A percentile compares a stretch with the other conserved stretches of the same genome.
phyloP scores from a whole-genome alignment of 768 basidiomycete genomes.

The Antrodiella citrinella region DNA sequence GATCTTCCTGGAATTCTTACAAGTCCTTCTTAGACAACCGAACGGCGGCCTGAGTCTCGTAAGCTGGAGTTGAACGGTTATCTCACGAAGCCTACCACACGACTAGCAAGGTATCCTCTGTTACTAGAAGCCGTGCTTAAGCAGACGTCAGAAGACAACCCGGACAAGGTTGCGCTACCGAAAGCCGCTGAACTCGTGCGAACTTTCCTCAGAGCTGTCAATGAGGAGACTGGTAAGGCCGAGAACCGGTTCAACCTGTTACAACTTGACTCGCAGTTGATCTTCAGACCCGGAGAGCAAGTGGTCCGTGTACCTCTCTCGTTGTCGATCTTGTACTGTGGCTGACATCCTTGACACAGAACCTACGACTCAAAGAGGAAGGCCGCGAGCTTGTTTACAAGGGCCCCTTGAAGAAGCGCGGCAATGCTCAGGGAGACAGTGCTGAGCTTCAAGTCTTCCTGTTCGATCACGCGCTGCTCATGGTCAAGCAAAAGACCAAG shows the following conservation, averaged over 20 bases:
- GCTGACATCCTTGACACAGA: conserved; percentile 34
- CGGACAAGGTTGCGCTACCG: conserved; percentile 71
- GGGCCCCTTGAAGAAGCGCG: conserved; percentile 80
- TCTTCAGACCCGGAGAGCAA: conserved; percentile 84
- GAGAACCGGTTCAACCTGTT: conserved; percentile 95
- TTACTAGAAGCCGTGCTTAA: conserved; percentile 88
- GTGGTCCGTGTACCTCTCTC: conserved; percentile 49
- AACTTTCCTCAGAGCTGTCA: conserved; percentile 82
- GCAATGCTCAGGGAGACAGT: conserved; percentile 60
- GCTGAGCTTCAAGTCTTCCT: conserved; percentile 91
- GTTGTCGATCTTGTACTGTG: background rate
- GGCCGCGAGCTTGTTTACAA: conserved; percentile 88
- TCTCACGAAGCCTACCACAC: conserved; percentile 95
- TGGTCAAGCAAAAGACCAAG: conserved; percentile 91
- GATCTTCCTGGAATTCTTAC: background rate
- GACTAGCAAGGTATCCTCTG: conserved; percentile 93
- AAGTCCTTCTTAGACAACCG: conserved; percentile 64
- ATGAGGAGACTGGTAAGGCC: conserved; percentile 87
- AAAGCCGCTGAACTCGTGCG: conserved; percentile 72
- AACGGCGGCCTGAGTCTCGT: conserved; percentile 88
- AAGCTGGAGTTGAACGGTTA: conserved; percentile 98
- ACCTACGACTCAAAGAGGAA: conserved; percentile 80
- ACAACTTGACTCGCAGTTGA: conserved; percentile 86
- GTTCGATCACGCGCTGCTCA: conserved; percentile 93
- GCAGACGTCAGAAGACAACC: conserved; percentile 83